Evolutionary conservation across 169 alveolate species (phyloP), one percentile per base, ranked within the genome.

Genomic region (Plasmodium knowlesi): DNA sequence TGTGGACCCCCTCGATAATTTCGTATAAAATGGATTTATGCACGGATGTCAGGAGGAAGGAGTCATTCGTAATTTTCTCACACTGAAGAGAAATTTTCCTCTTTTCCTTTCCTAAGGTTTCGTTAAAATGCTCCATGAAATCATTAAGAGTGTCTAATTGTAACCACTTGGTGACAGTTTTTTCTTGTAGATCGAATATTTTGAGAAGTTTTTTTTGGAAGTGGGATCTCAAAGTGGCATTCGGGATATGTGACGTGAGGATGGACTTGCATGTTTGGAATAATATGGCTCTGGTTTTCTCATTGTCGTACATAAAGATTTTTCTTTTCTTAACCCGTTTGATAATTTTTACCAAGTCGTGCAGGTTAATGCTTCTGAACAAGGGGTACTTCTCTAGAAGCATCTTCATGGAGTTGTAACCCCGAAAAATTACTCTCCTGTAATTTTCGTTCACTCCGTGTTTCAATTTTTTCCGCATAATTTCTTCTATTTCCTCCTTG

Each of bases 21-120:
- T 98, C 97, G 93, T 96, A 97, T 82, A 98, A 71, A 53, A 98
- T 90, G 37, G 98, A 97, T 46, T 93, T 92, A 92, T 98, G 99
- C 14, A 96, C 93, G 30, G 96, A 73, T 72, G 95, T 70, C 88
- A 95, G 73, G 41, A 94, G 30, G 80, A 92, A 92, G 28, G 96
- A 71, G 61, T 50, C 50, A 73, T 79, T 70, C 10, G 37, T 8
- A 53, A 84, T 37, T 67, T 84, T 81, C 14, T 78, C 89, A 54
- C 53, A 43, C 50, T 81, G 57, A n/a, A 83, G n/a, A n/a, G 53
- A 54, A 41, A 83, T 37, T 54, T 54, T 80, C 34, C 10, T 22
- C 57, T 57, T 71, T 79, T 43, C 61, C 12, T 43, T 80, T 72
- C 81, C 25, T 43, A 71, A 22, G 34, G 94, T 54, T 41, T 81